Evolutionary conservation across 1,139 yeast species (phyloP).

Genomic region (Yamadazyma diddensiae): DNA sequence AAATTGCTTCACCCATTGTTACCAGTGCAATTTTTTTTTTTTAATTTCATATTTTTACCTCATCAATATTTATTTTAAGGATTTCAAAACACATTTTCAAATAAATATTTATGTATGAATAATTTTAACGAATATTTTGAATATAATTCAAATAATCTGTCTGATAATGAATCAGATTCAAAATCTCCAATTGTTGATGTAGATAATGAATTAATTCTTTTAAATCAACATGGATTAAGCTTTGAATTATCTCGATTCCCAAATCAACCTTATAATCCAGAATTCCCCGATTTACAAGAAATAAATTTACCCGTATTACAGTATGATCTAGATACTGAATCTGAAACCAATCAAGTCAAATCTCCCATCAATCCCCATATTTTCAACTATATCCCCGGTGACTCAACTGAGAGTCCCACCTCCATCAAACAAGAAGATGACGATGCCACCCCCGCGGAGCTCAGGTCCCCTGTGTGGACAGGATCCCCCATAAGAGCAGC

Average conservation of each 20-base stretch:
- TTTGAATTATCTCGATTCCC: conserved; percentile 6
- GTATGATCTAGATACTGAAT: too few species aligned
- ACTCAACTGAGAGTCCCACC: too few species aligned
- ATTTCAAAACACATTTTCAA: too few species aligned
- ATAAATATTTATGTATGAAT: conserved; percentile 5
- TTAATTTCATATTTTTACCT: too few species aligned
- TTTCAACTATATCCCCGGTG: too few species aligned
- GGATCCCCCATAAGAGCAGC: not conserved
- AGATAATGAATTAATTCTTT: conserved; percentile 7
- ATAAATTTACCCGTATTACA: not conserved
- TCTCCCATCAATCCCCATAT: too few species aligned
- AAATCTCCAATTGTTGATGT: conserved; percentile 7
- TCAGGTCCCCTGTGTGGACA: not conserved
- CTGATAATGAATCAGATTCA: conserved; percentile 6
- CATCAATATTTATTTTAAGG: too few species aligned
- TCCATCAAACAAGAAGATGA: not conserved
- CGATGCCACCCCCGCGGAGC: too few species aligned
- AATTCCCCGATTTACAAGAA: not conserved
- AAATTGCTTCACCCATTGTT: too few species aligned
- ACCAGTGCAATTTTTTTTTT: too few species aligned
- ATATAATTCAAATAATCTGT: conserved; percentile 6
- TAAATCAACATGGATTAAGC: conserved; percentile 10
- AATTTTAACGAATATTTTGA: conserved; percentile 10
- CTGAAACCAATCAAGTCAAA: too few species aligned
- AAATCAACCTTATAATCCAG: not conserved